These are phyloP conservation scores for Aplosporella prunicola DNA, from an alignment of 2,329 filamentous ascomycete genomes.

Conservation along the genomic window DNA sequence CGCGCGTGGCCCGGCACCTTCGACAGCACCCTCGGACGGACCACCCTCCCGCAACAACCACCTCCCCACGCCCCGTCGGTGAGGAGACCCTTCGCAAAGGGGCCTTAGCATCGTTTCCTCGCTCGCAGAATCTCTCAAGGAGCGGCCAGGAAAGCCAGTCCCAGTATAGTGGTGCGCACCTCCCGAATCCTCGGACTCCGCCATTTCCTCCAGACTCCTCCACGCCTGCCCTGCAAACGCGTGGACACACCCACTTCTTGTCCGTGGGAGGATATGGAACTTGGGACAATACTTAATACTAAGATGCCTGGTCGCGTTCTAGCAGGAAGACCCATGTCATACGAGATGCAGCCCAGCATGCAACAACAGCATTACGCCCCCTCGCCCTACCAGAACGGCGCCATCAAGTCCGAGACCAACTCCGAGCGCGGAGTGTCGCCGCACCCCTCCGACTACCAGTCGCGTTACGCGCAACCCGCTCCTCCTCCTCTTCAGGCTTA, in stretches of 20 bases:
- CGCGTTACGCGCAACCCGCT: constrained; percentile 48
- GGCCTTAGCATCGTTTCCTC: too few species aligned
- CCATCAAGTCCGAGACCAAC: constrained; percentile 49
- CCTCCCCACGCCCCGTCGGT: constrained; percentile 5
- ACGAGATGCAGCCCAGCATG: constrained; percentile 34
- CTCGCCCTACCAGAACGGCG: constrained; percentile 38
- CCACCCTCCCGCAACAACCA: constrained; percentile 10
- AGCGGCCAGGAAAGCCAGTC: constrained; percentile 10
- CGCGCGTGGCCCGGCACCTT: constrained; percentile 11
- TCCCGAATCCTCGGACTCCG: constrained; percentile 12
- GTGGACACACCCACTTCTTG: constrained; percentile 12
- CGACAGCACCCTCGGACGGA: constrained; percentile 9
- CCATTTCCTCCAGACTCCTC: constrained; percentile 8
- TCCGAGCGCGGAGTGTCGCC: constrained; percentile 50
- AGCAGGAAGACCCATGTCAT: constrained; percentile 22
- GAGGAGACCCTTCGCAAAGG: constrained; percentile 1
- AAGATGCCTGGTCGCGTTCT: constrained; percentile 31
- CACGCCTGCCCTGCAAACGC: constrained; percentile 11
- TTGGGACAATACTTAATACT: constrained; percentile 34
- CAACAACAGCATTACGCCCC: constrained; percentile 36
- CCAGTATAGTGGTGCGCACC: constrained; percentile 12
- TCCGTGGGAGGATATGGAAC: constrained; percentile 25
- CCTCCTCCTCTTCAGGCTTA: constrained; percentile 43
- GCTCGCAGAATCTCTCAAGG: constrained; percentile 8
- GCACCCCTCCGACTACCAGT: constrained; percentile 46